phyloP scores from a whole-genome alignment of 2,329 filamentous ascomycete species.

The Rosellinia necatrix region DNA sequence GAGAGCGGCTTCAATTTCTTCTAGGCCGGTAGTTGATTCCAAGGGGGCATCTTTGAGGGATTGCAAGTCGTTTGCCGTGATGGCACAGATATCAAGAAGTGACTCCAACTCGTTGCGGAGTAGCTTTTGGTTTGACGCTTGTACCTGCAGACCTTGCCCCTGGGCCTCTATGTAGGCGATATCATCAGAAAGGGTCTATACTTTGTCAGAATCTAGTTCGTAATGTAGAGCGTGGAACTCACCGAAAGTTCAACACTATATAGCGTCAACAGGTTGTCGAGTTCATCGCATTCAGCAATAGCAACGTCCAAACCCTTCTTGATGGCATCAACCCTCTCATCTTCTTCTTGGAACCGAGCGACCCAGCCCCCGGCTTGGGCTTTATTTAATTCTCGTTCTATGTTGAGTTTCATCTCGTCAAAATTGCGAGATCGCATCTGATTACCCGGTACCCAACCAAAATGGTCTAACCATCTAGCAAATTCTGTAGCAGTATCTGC shows the following conservation, averaged over 20 bases:
- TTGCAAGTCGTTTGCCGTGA: conserved; percentile 75
- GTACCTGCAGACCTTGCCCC: conserved; percentile 93
- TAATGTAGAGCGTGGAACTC: conserved; percentile 45
- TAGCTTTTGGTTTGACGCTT: conserved; percentile 94
- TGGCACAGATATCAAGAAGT: conserved; percentile 88
- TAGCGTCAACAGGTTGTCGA: conserved; percentile 90
- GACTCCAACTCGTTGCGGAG: conserved; percentile 87
- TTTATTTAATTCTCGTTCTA: conserved; percentile 86
- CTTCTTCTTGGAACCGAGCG: conserved; percentile 80
- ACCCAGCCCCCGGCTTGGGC: conserved; percentile 94
- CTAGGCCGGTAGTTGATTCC: conserved; percentile 70
- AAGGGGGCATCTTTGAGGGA: conserved; percentile 75
- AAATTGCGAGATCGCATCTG: conserved; percentile 75
- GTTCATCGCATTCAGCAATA: conserved; percentile 93
- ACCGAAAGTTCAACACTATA: conserved; percentile 94
- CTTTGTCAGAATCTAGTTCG: conserved; percentile 31
- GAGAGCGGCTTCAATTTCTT: conserved; percentile 77
- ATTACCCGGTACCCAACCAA: conserved; percentile 82
- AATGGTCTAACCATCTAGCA: conserved; percentile 79
- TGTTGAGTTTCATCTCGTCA: conserved; percentile 78
- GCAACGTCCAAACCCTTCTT: conserved; percentile 84
- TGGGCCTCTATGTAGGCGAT: conserved; percentile 98
- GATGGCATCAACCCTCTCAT: conserved; percentile 86
- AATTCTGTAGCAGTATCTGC: conserved; percentile 80
- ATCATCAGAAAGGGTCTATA: conserved; percentile 87